phyloP scores from a whole-genome alignment of 257 asterid species.

The Solanum pinnatisectum region DNA sequence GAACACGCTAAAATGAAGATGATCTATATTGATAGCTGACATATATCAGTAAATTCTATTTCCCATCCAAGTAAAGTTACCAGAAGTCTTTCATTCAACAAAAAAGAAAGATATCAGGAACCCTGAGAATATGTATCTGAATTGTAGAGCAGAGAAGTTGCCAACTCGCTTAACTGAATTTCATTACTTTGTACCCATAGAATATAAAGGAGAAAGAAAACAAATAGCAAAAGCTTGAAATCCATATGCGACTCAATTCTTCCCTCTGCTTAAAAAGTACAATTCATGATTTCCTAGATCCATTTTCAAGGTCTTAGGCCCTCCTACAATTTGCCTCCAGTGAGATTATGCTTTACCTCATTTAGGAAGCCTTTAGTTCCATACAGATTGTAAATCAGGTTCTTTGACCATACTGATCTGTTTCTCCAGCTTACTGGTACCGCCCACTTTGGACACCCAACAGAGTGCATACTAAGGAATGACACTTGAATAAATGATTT shows the following conservation, averaged over 20 bases:
- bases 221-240: background rate
- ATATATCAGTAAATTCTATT: background rate
- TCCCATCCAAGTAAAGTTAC: background rate
- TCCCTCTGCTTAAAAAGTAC: background rate
- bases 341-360: background rate
- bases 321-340: background rate
- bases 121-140: background rate
- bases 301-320: background rate
- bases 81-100: background rate
- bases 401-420: background rate
- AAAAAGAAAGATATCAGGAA: background rate
- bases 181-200: background rate
- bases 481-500: background rate
- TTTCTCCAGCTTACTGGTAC: background rate
- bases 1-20: background rate
- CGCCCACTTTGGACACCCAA: background rate
- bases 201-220: background rate
- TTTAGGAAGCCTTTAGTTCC: background rate
- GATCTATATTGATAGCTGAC: background rate
- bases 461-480: background rate
- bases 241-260: background rate
- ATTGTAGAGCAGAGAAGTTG: background rate
- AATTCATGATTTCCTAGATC: background rate
- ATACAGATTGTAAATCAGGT: background rate
- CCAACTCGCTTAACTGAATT: background rate